Conservation (phyloP, 768 basidiomycete species). For the Galerina marginata region DNA sequence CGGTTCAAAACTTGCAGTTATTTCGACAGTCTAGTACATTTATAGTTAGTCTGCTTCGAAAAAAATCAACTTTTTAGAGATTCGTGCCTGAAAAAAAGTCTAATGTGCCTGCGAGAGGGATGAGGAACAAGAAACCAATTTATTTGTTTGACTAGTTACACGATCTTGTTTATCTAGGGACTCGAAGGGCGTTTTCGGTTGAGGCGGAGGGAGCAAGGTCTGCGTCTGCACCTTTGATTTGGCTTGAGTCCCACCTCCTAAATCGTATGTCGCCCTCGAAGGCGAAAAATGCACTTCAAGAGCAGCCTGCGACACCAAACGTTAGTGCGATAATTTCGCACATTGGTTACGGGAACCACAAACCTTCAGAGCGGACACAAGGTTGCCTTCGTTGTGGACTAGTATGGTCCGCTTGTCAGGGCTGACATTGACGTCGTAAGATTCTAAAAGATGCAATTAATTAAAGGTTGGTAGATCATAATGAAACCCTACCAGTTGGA, state of each 20-base stretch:
- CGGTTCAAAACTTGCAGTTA: too few relatives aligned
- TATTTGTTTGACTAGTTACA: too few relatives aligned
- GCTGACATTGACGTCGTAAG: conserved; percentile 92
- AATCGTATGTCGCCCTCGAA: conserved; percentile 73
- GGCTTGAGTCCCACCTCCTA: conserved; percentile 36
- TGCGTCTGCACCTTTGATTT: conserved; percentile 22
- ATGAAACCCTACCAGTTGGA: conserved; percentile 65
- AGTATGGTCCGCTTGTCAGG: conserved; percentile 98
- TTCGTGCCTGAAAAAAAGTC: too few relatives aligned
- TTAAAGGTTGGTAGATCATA: background rate
- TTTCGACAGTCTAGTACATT: too few relatives aligned
- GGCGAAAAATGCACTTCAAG: conserved; percentile 74
- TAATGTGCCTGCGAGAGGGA: too few relatives aligned
- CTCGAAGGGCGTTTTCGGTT: too few relatives aligned
- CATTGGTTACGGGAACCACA: background rate
- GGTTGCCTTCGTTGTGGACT: conserved; percentile 82
- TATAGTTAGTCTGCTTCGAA: too few relatives aligned
- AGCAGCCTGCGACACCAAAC: conserved; percentile 47
- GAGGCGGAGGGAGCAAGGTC: conserved; percentile 21
- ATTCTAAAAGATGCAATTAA: conserved; percentile 46
- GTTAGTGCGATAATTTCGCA: background rate
- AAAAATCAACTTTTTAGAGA: too few relatives aligned
- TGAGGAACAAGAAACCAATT: too few relatives aligned
- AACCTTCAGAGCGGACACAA: conserved; percentile 83
- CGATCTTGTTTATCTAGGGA: too few relatives aligned